Base-by-base conservation (phyloP, 2,329 filamentous ascomycete genomes). In the Aspergillus pseudoviridinutans region DNA sequence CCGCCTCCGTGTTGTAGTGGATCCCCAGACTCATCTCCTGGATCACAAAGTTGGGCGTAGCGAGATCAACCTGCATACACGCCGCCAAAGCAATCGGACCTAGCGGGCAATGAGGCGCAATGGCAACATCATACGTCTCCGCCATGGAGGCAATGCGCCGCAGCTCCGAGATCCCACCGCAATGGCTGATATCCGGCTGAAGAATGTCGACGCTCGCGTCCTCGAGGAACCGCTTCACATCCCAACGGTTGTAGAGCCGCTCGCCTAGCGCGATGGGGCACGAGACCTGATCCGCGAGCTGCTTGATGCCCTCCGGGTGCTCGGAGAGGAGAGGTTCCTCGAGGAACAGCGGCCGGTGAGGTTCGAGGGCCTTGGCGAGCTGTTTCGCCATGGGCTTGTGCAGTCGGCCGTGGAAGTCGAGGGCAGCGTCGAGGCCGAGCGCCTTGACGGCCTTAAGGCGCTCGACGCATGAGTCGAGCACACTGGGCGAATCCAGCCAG, bases 331-430 rank as follows among this genome's bases (percentile, higher is more conserved):
- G 75, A 0, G 88, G 88, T 63, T 91, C 88, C 68, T 91, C 89
- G 47, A 92, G 86, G 69, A 91, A 92, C n/a, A 92, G 75, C 0
- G 88, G 89, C 1, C 79, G 79, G 62, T 89, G 81, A 0, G 87
- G 87, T 60, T 88, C 87, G 0, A 92, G 79, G 0, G 82, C 79
- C 57, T 82, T 82, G 1, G 87, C 87, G 2, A 92, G 80, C 64
- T 92, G 89, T 64, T 89, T 90, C 0, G 88, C 89, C 88, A 92
- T 92, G n/a, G 88, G 87, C 60, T 87, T 88, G 73, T 92, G 89
- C 0, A 91, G 78, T 8, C 88, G 83, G 3, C 89, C 90, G 68
- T 92, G 90, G 71, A 92, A 92, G 65, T 92, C 90, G 27, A 92
- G 79, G 1, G 86, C 90, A 0, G 82, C 88, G 56, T 92, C 88